Percentiles rank a stretch among this genome's conserved stretches.
These are phyloP conservation scores for Asterionellopsis glacialis DNA, from an alignment of 108 stramenopile genomes.

Conservation along the genomic window DNA sequence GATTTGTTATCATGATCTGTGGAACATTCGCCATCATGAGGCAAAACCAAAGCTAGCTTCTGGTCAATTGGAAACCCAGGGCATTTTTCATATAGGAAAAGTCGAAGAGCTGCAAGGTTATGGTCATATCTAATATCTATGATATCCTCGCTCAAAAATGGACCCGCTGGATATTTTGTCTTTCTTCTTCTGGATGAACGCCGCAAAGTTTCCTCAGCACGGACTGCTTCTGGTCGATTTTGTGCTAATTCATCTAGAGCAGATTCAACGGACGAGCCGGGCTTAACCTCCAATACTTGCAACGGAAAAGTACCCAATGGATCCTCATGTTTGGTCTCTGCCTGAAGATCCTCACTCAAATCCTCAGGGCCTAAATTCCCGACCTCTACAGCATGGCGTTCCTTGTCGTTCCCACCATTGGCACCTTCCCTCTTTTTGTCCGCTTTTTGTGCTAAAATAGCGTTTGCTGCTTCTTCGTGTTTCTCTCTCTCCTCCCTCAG, in stretches of 20 bases:
- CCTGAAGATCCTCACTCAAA: slow-evolving; percentile 11
- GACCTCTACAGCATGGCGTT: slow-evolving; percentile 21
- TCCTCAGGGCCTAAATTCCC: slow-evolving; percentile 3
- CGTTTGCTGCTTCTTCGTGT: background rate
- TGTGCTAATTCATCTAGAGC: slow-evolving; percentile 12
- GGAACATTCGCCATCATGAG: background rate
- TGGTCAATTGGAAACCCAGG: background rate
- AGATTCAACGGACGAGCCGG: slow-evolving; percentile 6
- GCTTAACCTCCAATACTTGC: slow-evolving; percentile 23
- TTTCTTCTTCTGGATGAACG: slow-evolving; percentile 38
- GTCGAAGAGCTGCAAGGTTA: slow-evolving; percentile 41
- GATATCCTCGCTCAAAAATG: slow-evolving; percentile 20
- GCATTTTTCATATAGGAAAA: slow-evolving; percentile 33
- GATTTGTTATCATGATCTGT: background rate
- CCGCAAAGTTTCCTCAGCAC: slow-evolving; percentile 8
- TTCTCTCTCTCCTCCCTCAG: background rate
- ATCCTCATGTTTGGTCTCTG: slow-evolving; percentile 8
- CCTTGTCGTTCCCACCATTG: background rate
- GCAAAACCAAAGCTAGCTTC: slow-evolving; percentile 8
- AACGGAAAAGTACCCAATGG: slow-evolving; percentile 5
- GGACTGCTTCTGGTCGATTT: background rate
- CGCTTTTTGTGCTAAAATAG: slow-evolving; percentile 1
- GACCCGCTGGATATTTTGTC: slow-evolving; percentile 27
- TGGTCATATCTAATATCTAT: slow-evolving; percentile 17
- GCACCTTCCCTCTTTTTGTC: background rate